Evolutionary conservation across 805 yeast genomes (phyloP), one percentile per base, ranked within the genome.

Genomic region (Saturnispora kantuleensis): DNA sequence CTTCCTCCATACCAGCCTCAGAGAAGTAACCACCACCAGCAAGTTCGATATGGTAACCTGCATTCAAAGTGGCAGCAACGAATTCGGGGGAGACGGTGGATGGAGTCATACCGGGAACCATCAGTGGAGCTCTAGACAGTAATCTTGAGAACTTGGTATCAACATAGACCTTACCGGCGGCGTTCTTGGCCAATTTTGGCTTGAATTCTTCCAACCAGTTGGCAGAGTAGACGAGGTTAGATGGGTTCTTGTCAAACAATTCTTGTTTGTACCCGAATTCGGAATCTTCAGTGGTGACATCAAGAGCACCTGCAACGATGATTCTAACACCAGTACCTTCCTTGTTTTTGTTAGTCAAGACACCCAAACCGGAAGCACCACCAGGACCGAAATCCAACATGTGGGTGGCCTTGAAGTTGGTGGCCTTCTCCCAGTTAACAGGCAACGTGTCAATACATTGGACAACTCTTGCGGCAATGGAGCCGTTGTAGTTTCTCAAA

Each of bases 41-140:
- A 59, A 93, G 75, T 71, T 93, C 99, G 58, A 90, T 87, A 62
- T 87, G 95, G 70, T 89, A 93, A 50, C 99, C 99, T 41, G 97
- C 88, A 62, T 89, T 88, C 60, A 89, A 75, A 28, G 97, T 82
- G 30, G 96, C 95, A 50, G 95, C 83, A 47, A 93, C 94, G 57
- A 93, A 89, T 50, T 85, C 89, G 39, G 97, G 93, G 54, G 85
- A 82, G 46, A 89, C 97, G 30, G 98, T 93, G 37, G 95, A 79
- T 62, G 99, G 99, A 35, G 98, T 93, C 99, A 93, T 93, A 71
- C 98, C 99, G 33, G 99, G 96, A 55, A 93, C 93, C 82, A 94
- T 82, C 55, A 93, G 70, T 49, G 98, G 99, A 50, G 98, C 89
- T 67, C 88, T 84, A 50, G 97, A 95, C 51, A 93, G 69, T 56